A percentile compares a stretch with the other conserved stretches of the same genome.
phyloP scores from a whole-genome alignment of 371 early-diverging fungal species.

The Phascolomyces articulosus region DNA sequence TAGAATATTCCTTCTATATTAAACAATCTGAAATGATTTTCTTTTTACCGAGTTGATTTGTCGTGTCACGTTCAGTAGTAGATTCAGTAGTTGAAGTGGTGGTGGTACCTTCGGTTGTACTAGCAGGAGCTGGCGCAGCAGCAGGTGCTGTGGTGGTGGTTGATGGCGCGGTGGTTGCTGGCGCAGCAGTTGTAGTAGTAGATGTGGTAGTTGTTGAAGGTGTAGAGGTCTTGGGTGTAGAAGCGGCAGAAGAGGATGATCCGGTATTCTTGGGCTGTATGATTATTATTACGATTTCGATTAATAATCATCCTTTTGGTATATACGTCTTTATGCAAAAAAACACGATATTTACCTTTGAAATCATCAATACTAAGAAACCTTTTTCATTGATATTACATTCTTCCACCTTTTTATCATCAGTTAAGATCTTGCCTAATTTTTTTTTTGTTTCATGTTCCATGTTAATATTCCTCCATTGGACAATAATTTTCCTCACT shows the following conservation, averaged over 20 bases:
- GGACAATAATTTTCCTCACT: too few species aligned
- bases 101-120: background rate
- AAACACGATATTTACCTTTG: conserved; percentile 65
- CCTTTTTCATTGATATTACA: conserved; percentile 87
- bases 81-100: background rate
- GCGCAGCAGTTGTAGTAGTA: conserved; percentile 28
- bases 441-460: too few species aligned
- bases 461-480: too few species aligned
- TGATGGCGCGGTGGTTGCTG: conserved; percentile 18
- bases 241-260: conserved; percentile 21
- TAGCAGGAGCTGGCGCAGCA: conserved; percentile 9
- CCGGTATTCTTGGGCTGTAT: conserved; percentile 57
- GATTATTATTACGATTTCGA: background rate
- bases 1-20: background rate
- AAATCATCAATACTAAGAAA: conserved; percentile 93
- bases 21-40: background rate
- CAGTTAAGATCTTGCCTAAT: conserved; percentile 87
- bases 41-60: conserved; percentile 17
- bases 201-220: conserved; percentile 16
- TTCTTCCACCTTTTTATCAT: conserved; percentile 78
- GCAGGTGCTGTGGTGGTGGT: conserved; percentile 29
- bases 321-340: background rate
- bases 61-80: conserved; percentile 4
- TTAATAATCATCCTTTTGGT: background rate
- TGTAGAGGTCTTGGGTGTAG: conserved; percentile 23